A percentile compares a stretch with the other conserved stretches of the same genome.
Conservation (phyloP, 2,329 filamentous ascomycete genomes). For the Macrophomina phaseolina region DNA sequence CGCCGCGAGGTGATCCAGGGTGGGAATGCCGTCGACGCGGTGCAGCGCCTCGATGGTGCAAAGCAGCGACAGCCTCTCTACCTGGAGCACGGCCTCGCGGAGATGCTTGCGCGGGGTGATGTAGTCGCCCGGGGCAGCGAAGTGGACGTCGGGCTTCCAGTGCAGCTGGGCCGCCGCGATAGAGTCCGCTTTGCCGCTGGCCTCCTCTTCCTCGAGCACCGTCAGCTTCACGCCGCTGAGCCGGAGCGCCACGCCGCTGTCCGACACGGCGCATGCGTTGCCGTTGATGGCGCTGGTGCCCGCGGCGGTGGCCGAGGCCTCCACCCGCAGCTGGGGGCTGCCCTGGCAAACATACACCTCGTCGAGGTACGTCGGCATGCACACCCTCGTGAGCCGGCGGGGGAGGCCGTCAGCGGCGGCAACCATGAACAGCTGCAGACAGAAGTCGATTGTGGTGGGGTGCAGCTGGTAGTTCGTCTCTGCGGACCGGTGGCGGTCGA, state of each 20-base stretch:
- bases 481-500: neutral
- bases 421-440: slow-evolving; percentile 27
- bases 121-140: slow-evolving; percentile 16
- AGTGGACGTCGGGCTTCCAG: slow-evolving; percentile 34
- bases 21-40: neutral
- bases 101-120: slow-evolving; percentile 22
- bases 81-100: neutral
- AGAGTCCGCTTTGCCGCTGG: neutral
- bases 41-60: slow-evolving; percentile 16
- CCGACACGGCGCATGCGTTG: slow-evolving; percentile 6
- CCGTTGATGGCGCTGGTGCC: neutral
- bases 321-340: neutral
- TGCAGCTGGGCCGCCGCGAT: slow-evolving; percentile 31
- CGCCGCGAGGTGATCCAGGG: slow-evolving; percentile 1
- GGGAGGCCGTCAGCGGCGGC: slow-evolving; percentile 31
- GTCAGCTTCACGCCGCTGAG: slow-evolving; percentile 18
- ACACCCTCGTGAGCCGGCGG: slow-evolving; percentile 12
- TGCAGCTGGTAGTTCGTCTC: slow-evolving; percentile 28
- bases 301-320: slow-evolving; percentile 4
- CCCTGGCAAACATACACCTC: slow-evolving; percentile 29
- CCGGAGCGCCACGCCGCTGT: slow-evolving; percentile 25
- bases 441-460: slow-evolving; percentile 27
- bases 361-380: slow-evolving; percentile 27
- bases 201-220: slow-evolving; percentile 12
- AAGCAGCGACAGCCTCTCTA: slow-evolving; percentile 18